phyloP scores from a whole-genome alignment of 2,329 filamentous ascomycete genomes.

The Aspergillus caelatus region DNA sequence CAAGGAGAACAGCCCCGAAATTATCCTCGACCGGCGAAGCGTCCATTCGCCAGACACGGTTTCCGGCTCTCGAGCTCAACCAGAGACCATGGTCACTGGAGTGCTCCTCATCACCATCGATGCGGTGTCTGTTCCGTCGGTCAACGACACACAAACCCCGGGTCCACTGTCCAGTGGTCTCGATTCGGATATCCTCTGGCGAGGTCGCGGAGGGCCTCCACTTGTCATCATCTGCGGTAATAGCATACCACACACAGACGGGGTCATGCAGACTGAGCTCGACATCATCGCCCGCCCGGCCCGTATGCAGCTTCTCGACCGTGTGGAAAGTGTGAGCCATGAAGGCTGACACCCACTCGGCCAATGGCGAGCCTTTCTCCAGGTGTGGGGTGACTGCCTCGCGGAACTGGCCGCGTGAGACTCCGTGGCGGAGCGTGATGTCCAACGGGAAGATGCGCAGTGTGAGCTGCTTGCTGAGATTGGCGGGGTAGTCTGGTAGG shows the following conservation, averaged over 20 bases:
- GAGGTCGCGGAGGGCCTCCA: conserved; percentile 52
- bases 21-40: conserved; percentile 66
- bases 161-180: conserved; percentile 93
- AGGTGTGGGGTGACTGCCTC: conserved; percentile 59
- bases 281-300: conserved; percentile 51
- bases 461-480: conserved; percentile 65
- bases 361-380: conserved; percentile 69
- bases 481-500: conserved; percentile 65
- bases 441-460: conserved; percentile 76
- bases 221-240: conserved; percentile 52
- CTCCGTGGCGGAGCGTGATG: conserved; percentile 71
- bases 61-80: conserved; percentile 74
- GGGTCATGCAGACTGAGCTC: conserved; percentile 75
- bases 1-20: conserved; percentile 69
- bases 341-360: conserved; percentile 72
- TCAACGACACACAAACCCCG: conserved; percentile 88
- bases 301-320: conserved; percentile 64
- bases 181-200: conserved; percentile 82
- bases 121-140: conserved; percentile 57
- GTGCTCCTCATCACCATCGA: conserved; percentile 56
- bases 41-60: conserved; percentile 76
- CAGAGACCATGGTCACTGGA: conserved; percentile 75
- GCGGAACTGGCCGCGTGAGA: conserved; percentile 64
- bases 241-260: conserved; percentile 75
- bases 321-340: conserved; percentile 71